phyloP scores from a whole-genome alignment of 2,329 filamentous ascomycete genomes.

The Tympanopsis confertula region DNA sequence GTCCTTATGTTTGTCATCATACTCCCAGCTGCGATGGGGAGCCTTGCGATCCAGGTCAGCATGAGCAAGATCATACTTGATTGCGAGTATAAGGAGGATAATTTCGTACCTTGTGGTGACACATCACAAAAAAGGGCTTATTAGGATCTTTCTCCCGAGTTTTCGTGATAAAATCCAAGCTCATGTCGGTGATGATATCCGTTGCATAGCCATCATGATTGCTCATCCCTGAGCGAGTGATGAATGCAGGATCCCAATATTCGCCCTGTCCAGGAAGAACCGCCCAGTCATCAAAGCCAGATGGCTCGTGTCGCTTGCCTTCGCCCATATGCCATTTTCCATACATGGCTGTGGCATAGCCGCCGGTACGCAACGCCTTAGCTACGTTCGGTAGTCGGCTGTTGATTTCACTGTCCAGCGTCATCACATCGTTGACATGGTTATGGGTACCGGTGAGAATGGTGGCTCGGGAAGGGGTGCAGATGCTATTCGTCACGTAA shows the following conservation, averaged over 20 bases:
- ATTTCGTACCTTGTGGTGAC: slow-evolving; percentile 44
- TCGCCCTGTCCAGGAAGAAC: slow-evolving; percentile 37
- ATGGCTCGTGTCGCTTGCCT: slow-evolving; percentile 28
- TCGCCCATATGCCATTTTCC: slow-evolving; percentile 43
- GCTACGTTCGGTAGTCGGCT: slow-evolving; percentile 36
- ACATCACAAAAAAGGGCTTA: slow-evolving; percentile 40
- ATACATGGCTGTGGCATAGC: slow-evolving; percentile 38
- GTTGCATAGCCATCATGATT: slow-evolving; percentile 31
- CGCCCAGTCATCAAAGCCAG: slow-evolving; percentile 39
- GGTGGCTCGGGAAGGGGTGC: slow-evolving; percentile 35
- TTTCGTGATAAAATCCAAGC: slow-evolving; percentile 24
- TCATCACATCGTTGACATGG: slow-evolving; percentile 39
- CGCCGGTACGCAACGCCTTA: slow-evolving; percentile 31
- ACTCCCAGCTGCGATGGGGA: slow-evolving; percentile 39
- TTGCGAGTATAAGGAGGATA: no score
- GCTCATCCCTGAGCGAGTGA: slow-evolving; percentile 21
- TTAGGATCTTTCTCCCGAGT: slow-evolving; percentile 13
- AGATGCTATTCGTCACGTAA: slow-evolving; percentile 41
- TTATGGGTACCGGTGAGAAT: slow-evolving; percentile 38
- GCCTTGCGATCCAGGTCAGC: no score
- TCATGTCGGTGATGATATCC: slow-evolving; percentile 39
- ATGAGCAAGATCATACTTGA: no score
- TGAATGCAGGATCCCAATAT: slow-evolving; percentile 37
- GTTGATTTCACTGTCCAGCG: slow-evolving; percentile 35
- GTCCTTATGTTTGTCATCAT: slow-evolving; percentile 30